Evolutionary conservation across 225 moss, liverwort and hornwort species (phyloP).

Genomic region (Anthoceros angustus): DNA sequence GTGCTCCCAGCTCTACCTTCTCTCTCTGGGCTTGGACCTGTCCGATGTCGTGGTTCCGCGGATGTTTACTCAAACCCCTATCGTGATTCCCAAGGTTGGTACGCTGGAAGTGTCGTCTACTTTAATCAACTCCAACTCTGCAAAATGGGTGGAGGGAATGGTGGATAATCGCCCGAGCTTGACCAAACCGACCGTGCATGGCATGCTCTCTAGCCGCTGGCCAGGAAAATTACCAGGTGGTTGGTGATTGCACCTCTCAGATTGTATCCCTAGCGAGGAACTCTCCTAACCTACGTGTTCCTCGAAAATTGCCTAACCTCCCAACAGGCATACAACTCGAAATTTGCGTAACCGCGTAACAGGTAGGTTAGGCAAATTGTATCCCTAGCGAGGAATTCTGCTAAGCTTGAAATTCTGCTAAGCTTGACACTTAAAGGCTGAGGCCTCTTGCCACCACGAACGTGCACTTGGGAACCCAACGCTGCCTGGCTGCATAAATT

Average conservation of each 20-base stretch:
- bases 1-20: constrained; percentile 31
- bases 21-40: constrained; percentile 34
- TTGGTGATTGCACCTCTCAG: constrained; percentile 52
- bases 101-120: constrained; percentile 43
- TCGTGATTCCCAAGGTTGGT: constrained; percentile 19
- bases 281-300: no score
- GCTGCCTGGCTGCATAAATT: no score
- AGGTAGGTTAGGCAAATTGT: no score
- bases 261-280: constrained; percentile 56
- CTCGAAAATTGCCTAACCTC: no score
- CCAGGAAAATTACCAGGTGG: constrained; percentile 38
- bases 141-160: constrained; percentile 42
- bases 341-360: no score
- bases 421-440: no score
- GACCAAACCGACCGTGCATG: constrained; percentile 43
- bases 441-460: no score
- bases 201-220: constrained; percentile 13
- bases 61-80: neutral
- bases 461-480: no score
- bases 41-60: no score
- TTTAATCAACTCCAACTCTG: constrained; percentile 33
- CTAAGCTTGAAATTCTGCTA: no score
- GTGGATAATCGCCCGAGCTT: constrained; percentile 42
- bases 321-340: no score
- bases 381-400: constrained; percentile 49